Conservation (phyloP, 139 green algal genomes). For the Penium margaritaceum region DNA sequence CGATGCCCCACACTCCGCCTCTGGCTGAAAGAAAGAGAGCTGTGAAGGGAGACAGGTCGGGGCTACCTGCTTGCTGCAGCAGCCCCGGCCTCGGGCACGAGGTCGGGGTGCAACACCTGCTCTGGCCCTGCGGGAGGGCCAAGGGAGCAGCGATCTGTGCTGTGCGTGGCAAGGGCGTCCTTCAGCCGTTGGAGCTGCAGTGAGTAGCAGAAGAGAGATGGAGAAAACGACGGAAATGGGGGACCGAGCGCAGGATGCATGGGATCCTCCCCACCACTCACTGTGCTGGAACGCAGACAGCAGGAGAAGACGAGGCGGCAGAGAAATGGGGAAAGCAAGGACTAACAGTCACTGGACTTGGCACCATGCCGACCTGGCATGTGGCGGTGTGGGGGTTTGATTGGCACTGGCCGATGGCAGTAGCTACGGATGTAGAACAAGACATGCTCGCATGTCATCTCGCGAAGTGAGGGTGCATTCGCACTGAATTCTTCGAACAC, state of each 20-base stretch:
- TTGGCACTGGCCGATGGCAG: neutral
- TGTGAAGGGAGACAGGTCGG: no score
- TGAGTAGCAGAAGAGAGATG: no score
- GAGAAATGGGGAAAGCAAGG: neutral
- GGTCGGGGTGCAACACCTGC: no score
- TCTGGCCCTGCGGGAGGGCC: constrained; percentile 17
- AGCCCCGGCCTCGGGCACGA: no score
- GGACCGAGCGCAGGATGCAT: neutral
- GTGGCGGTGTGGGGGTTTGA: no score
- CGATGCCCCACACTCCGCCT: no score
- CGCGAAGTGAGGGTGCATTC: neutral
- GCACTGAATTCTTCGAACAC: neutral
- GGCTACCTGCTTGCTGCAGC: no score
- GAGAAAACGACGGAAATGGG: neutral
- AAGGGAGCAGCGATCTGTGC: constrained; percentile 52
- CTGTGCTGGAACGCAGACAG: neutral
- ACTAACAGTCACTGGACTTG: no score
- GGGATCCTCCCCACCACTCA: neutral
- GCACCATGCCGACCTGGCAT: no score
- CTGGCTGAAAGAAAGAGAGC: no score
- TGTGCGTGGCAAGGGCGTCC: constrained; percentile 55
- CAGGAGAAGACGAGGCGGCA: no score
- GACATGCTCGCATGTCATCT: neutral
- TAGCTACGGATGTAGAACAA: neutral
- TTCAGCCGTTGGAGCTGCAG: constrained; percentile 34